Evolutionary conservation across 495 filamentous ascomycete genomes (phyloP).

Genomic region (Penicillium daleae): DNA sequence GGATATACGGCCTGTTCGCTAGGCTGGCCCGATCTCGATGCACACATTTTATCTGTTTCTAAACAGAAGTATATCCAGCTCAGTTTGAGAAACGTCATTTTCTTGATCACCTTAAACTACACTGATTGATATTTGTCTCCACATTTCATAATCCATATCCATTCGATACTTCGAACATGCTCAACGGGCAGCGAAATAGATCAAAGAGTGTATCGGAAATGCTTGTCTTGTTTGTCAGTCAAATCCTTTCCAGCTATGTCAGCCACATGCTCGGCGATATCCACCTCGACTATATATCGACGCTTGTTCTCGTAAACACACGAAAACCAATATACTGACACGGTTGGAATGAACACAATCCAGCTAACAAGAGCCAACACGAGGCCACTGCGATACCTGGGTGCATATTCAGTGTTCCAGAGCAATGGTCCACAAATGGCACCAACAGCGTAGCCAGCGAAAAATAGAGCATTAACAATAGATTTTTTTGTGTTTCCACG

Average conservation of each 20-base stretch:
- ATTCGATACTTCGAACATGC: too few species aligned
- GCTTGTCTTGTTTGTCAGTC: slow-evolving; percentile 28
- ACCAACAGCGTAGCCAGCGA: slow-evolving; percentile 43
- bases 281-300: slow-evolving; percentile 4
- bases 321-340: slow-evolving; percentile 26
- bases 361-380: slow-evolving; percentile 33
- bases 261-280: neutral
- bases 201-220: slow-evolving; percentile 27
- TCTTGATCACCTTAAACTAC: too few species aligned
- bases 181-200: too few species aligned
- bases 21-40: too few species aligned
- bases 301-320: slow-evolving; percentile 25
- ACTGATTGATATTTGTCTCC: too few species aligned
- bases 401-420: slow-evolving; percentile 28
- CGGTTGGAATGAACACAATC: slow-evolving; percentile 24
- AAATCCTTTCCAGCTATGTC: slow-evolving; percentile 28
- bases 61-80: too few species aligned
- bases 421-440: slow-evolving; percentile 38
- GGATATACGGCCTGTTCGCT: too few species aligned
- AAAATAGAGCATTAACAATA: slow-evolving; percentile 45
- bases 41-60: too few species aligned
- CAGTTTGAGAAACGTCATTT: too few species aligned
- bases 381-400: slow-evolving; percentile 29
- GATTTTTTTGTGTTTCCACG: slow-evolving; percentile 68
- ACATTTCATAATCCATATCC: too few species aligned